phyloP scores from a whole-genome alignment of 2,329 filamentous ascomycete species.

The Aspergillus awamori region DNA sequence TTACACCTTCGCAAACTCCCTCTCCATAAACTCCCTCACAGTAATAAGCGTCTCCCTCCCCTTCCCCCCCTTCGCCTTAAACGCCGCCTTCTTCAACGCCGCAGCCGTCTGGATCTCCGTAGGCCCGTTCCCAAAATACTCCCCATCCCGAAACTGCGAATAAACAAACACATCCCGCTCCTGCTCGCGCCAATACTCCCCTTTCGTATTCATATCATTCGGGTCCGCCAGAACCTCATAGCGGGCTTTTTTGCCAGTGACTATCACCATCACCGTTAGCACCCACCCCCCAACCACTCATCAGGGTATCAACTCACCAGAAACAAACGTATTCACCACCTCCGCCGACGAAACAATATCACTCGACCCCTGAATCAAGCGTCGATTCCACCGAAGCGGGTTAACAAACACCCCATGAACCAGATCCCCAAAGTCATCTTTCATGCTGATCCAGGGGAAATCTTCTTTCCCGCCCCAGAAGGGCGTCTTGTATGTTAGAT shows the following conservation, averaged over 20 bases:
- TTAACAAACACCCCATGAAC: slow-evolving; percentile 50
- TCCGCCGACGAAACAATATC: slow-evolving; percentile 35
- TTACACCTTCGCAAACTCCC: not conserved
- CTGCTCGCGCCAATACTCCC: slow-evolving; percentile 25
- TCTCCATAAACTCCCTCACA: slow-evolving; percentile 1
- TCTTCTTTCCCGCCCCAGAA: slow-evolving; percentile 45
- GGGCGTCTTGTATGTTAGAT: slow-evolving; percentile 41
- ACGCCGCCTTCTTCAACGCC: slow-evolving; percentile 27
- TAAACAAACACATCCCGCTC: slow-evolving; percentile 44
- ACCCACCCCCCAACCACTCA: not conserved
- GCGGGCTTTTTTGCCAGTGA: not conserved
- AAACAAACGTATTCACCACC: slow-evolving; percentile 36
- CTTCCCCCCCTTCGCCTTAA: not conserved
- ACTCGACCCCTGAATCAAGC: slow-evolving; percentile 45
- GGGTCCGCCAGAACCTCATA: not conserved
- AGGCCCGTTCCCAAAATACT: slow-evolving; percentile 34
- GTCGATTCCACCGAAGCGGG: slow-evolving; percentile 42
- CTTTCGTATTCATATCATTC: slow-evolving; percentile 35
- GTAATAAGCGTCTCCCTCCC: not conserved
- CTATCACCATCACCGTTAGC: not conserved
- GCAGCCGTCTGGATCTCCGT: slow-evolving; percentile 30
- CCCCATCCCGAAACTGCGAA: slow-evolving; percentile 37
- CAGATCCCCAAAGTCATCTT: slow-evolving; percentile 50
- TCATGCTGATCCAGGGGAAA: slow-evolving; percentile 45
- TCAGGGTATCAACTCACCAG: not conserved